phyloP scores from a whole-genome alignment of 352 stramenopile genomes.

The Phytophthora gonapodyides region DNA sequence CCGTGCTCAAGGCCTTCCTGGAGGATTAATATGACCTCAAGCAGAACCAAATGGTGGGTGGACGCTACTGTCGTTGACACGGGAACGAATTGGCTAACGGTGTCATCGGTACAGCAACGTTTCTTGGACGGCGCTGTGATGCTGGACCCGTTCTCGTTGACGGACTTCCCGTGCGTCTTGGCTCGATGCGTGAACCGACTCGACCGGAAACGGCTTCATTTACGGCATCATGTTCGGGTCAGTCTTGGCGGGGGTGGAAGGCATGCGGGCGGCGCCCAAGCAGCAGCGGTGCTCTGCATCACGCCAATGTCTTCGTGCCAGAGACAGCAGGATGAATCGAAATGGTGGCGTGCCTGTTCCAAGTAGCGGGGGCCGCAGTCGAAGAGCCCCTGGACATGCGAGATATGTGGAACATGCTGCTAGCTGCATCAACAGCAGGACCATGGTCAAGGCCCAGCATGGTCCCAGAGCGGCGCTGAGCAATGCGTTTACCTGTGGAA shows the following conservation, averaged over 20 bases:
- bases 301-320: conserved; percentile 40
- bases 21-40: conserved; percentile 56
- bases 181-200: conserved; percentile 23
- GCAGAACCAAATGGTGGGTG: conserved; percentile 37
- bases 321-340: conserved; percentile 46
- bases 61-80: background rate
- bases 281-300: conserved; percentile 41
- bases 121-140: conserved; percentile 43
- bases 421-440: conserved; percentile 38
- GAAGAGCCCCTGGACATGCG: conserved; percentile 30
- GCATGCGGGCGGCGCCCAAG: conserved; percentile 36
- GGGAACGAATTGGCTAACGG: background rate
- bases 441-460: conserved; percentile 34
- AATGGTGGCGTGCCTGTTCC: conserved; percentile 46
- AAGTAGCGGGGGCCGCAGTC: conserved; percentile 27
- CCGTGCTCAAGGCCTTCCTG: conserved; percentile 64
- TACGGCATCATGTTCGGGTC: conserved; percentile 51
- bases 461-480: conserved; percentile 35
- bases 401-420: conserved; percentile 47
- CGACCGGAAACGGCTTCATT: conserved; percentile 41
- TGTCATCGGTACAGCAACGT: conserved; percentile 36
- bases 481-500: conserved; percentile 42
- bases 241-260: conserved; percentile 36
- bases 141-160: conserved; percentile 69
- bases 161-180: conserved; percentile 53